phyloP scores from a whole-genome alignment of 352 stramenopile species.

The Aphanomyces euteiches region DNA sequence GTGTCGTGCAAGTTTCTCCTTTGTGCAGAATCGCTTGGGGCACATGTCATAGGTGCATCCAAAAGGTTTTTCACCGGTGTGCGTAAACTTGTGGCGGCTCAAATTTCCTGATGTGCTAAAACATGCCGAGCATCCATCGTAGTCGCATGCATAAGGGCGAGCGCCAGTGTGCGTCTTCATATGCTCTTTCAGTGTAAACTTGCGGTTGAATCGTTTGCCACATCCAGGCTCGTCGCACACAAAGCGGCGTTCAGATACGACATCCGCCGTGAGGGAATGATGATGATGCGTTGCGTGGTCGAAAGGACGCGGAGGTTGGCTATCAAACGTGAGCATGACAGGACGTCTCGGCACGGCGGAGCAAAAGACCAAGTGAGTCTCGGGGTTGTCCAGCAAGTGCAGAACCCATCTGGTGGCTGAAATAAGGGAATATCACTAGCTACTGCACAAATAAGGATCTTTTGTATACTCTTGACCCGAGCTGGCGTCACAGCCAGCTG shows the following conservation, averaged over 20 bases:
- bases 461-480: not conserved
- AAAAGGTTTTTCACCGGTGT: slow-evolving; percentile 79
- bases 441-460: not conserved
- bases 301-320: too few species aligned
- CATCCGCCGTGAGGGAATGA: too few species aligned
- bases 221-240: slow-evolving; percentile 72
- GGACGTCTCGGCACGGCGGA: not conserved
- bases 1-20: slow-evolving; percentile 86
- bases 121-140: slow-evolving; percentile 62
- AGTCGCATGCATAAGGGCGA: slow-evolving; percentile 79
- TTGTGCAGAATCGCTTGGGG: slow-evolving; percentile 84
- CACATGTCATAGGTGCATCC: slow-evolving; percentile 71
- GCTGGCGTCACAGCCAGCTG: slow-evolving; percentile 17
- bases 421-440: slow-evolving; percentile 5
- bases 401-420: slow-evolving; percentile 5
- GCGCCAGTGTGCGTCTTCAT: slow-evolving; percentile 82
- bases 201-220: slow-evolving; percentile 79
- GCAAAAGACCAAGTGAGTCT: slow-evolving; percentile 19
- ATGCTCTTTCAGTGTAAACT: slow-evolving; percentile 76
- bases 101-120: slow-evolving; percentile 88
- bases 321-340: not conserved
- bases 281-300: too few species aligned
- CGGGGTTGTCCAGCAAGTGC: not conserved
- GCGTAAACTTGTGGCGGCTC: slow-evolving; percentile 83
- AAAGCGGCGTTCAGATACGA: slow-evolving; percentile 36